Evolutionary conservation across 2,329 filamentous ascomycete species (phyloP).

Genomic region (Fusarium lateritium): DNA sequence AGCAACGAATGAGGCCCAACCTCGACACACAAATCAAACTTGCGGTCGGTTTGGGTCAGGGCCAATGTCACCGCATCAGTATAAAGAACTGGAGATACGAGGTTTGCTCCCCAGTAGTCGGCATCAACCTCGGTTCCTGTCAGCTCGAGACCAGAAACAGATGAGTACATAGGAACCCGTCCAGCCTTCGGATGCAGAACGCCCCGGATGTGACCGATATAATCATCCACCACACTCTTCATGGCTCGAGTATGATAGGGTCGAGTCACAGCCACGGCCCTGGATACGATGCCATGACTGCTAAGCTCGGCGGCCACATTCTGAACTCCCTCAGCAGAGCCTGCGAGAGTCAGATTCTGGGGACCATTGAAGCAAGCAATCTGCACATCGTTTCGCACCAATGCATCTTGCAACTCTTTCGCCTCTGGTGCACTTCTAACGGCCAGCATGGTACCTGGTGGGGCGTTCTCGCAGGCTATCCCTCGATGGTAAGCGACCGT

Average conservation of each 20-base stretch:
- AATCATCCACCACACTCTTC: conserved; percentile 40
- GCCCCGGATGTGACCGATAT: conserved; percentile 33
- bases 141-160: conserved; percentile 35
- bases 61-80: conserved; percentile 45
- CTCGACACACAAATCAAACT: conserved; percentile 40
- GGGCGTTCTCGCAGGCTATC: conserved; percentile 43
- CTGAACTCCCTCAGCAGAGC: conserved; percentile 37
- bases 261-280: conserved; percentile 41
- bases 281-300: conserved; percentile 35
- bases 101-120: conserved; percentile 43
- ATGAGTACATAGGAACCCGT: conserved; percentile 42
- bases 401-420: conserved; percentile 35
- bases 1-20: conserved; percentile 42
- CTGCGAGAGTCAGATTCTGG: conserved; percentile 43
- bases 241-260: conserved; percentile 43
- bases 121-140: conserved; percentile 42
- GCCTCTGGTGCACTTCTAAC: conserved; percentile 36
- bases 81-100: conserved; percentile 45
- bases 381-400: conserved; percentile 40
- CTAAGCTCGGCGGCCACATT: conserved; percentile 36
- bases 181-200: conserved; percentile 33
- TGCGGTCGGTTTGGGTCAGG: conserved; percentile 29
- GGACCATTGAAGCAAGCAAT: conserved; percentile 46
- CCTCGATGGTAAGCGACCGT: conserved; percentile 43
- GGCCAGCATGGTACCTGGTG: conserved; percentile 37